phyloP scores from a whole-genome alignment of 768 basidiomycete genomes.

The Amanita fuliginea region DNA sequence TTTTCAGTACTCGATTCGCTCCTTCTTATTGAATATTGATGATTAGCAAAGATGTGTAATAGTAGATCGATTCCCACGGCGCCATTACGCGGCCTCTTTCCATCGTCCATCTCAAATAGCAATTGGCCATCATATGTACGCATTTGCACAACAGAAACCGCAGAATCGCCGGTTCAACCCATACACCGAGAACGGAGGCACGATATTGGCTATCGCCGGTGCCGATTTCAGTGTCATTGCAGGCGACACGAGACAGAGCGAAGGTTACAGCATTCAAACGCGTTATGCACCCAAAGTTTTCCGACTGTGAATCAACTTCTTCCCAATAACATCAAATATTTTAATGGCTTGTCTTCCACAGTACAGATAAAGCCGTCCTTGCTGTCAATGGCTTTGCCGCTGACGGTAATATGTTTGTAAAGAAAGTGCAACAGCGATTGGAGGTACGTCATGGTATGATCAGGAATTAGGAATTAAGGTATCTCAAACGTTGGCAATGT shows the following conservation, averaged over 20 bases:
- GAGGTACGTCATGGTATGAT: slow-evolving; percentile 44
- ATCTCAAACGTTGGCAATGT: slow-evolving; percentile 2
- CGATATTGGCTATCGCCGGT: slow-evolving; percentile 93
- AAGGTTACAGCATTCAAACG: slow-evolving; percentile 97
- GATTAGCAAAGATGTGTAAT: slow-evolving; percentile 10
- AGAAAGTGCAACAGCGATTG: slow-evolving; percentile 88
- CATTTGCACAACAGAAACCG: slow-evolving; percentile 22
- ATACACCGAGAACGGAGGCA: slow-evolving; percentile 90
- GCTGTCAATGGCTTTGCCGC: slow-evolving; percentile 97
- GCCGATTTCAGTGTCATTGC: slow-evolving; percentile 91
- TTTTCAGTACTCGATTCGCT: slow-evolving; percentile 69
- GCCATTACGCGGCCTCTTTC: slow-evolving; percentile 28
- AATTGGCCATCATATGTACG: slow-evolving; percentile 19
- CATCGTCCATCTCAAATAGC: slow-evolving; percentile 2
- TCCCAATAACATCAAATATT: slow-evolving; percentile 4
- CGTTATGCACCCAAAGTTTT: slow-evolving; percentile 96
- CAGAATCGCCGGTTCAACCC: slow-evolving; percentile 71
- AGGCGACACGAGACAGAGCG: slow-evolving; percentile 92
- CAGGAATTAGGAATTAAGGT: neutral
- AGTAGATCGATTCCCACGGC: slow-evolving; percentile 35
- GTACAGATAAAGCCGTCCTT: slow-evolving; percentile 86
- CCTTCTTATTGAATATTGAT: slow-evolving; percentile 46
- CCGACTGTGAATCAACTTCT: slow-evolving; percentile 52
- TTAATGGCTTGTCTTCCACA: slow-evolving; percentile 18
- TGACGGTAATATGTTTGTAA: slow-evolving; percentile 96